Evolutionary conservation across 768 basidiomycete species (phyloP), one percentile per base, ranked within the genome.

Genomic region (Kwoniella botswanensis): DNA sequence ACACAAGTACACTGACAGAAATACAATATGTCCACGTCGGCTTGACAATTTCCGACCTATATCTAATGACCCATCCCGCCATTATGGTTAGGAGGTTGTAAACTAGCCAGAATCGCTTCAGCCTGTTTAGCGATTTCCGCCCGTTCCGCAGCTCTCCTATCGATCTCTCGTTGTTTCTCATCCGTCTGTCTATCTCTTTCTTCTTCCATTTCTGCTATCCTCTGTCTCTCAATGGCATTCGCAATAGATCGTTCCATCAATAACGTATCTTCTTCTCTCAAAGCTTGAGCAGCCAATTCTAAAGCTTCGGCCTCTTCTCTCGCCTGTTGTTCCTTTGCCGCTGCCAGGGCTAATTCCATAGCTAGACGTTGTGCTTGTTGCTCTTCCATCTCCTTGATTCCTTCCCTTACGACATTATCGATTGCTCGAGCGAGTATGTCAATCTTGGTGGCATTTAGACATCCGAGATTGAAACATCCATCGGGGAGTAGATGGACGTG

Each of bases 381-480:
- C 67, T 81, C 77, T 61, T 81, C 77, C 26, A 64, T 64, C 62
- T 79, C 74, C 17, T 69, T 62, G 13, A 77, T 73, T 21, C 70
- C 73, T 67, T 79, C 68, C 21, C 79, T 68, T 21, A 83, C 78
- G 24, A 81, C 74, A 4, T 65, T 55, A 63, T 83, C 82, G 55
- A 83, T 79, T 1, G 71, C 74, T 17, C 74, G 59, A 3, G 79
- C 79, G 3, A 83, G 69, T 4, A 59, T 46, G 17, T 83, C 81
- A 65, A 83, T 79, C 60, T 79, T 81, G 11, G 71, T 22, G 1
- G 81, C 79, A 60, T 81, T 83, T 3, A 83, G 68, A 41, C 75
- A 81, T 13, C 82, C 82, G 10, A 83, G 77, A 35, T 81, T 82
- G 71, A 83, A 77, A 56, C 76, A 80, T 17, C 82, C 82, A 43